Percentiles rank a stretch among this genome's conserved stretches.
These are phyloP conservation scores for Smallanthus sonchifolius DNA, from an alignment of 129 eudicot genomes.

Conservation along the genomic window DNA sequence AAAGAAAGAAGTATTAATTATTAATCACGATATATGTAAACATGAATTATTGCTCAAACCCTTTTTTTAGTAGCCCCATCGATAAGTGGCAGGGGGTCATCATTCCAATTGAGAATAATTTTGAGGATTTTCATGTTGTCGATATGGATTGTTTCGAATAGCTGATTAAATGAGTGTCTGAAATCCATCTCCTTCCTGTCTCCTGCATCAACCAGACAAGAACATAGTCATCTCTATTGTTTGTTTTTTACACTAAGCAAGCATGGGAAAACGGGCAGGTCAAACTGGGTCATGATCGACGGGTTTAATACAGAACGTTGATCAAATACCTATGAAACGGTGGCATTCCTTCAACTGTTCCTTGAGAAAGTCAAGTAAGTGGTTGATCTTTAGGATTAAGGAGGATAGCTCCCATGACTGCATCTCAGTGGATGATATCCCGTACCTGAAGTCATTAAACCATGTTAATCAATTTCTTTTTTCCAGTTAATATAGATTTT, in stretches of 20 bases:
- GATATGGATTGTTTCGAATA: conserved; percentile 53
- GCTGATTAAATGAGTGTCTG: conserved; percentile 32
- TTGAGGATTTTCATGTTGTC: conserved; percentile 77
- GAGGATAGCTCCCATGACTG: conserved; percentile 68
- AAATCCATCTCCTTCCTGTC: conserved; percentile 51
- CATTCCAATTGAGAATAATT: conserved; percentile 45
- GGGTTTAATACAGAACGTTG: neutral
- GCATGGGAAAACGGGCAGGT: neutral
- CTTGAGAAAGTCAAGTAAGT: conserved; percentile 51
- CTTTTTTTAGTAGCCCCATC: conserved; percentile 51
- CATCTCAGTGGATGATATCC: conserved; percentile 46
- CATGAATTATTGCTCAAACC: conserved; percentile 30
- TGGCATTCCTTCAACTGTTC: conserved; percentile 32
- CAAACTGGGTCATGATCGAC: neutral
- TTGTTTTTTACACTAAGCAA: neutral
- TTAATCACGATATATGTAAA: neutral
- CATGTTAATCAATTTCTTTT: neutral
- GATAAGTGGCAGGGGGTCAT: conserved; percentile 52
- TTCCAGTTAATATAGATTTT: neutral
- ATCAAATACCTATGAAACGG: conserved; percentile 43
- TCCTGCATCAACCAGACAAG: conserved; percentile 41
- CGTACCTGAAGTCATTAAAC: conserved; percentile 40
- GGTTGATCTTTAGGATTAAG: conserved; percentile 60
- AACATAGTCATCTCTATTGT: neutral
- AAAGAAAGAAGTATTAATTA: neutral